phyloP scores from a whole-genome alignment of 768 basidiomycete genomes.

The Lepiota brunneoincarnata region DNA sequence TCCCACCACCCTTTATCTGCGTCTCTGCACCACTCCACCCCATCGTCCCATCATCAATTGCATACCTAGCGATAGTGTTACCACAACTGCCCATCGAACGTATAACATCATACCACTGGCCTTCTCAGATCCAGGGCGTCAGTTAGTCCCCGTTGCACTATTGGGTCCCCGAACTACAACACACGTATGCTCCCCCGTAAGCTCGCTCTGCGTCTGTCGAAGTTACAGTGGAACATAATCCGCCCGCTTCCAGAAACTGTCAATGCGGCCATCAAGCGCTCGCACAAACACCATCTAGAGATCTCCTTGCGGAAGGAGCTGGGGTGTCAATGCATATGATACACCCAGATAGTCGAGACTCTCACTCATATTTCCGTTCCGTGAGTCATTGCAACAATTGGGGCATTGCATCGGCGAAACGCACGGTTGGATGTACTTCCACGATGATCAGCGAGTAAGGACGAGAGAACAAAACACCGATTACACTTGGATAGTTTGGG shows the following conservation, averaged over 20 bases:
- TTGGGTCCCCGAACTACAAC: constrained; percentile 91
- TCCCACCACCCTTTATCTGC: constrained; percentile 55
- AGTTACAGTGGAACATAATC: constrained; percentile 91
- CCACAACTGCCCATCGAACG: constrained; percentile 9
- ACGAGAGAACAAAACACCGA: neutral
- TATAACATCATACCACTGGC: constrained; percentile 47
- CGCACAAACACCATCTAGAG: neutral
- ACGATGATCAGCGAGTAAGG: constrained; percentile 1
- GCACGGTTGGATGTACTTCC: constrained; percentile 86
- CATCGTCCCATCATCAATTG: constrained; percentile 64
- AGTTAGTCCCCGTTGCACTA: constrained; percentile 82
- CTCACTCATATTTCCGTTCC: constrained; percentile 89
- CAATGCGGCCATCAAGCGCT: neutral
- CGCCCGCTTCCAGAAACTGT: constrained; percentile 92
- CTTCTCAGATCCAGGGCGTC: constrained; percentile 83
- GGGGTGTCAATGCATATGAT: constrained; percentile 90
- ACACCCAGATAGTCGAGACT: constrained; percentile 92
- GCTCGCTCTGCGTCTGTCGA: constrained; percentile 89
- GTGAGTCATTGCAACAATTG: constrained; percentile 88
- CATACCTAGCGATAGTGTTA: constrained; percentile 47
- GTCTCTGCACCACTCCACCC: constrained; percentile 79
- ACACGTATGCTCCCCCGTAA: constrained; percentile 96
- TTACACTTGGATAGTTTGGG: constrained; percentile 93
- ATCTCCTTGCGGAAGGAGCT: constrained; percentile 60
- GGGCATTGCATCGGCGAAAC: constrained; percentile 79